These are phyloP conservation scores for Vararia minispora DNA, from an alignment of 768 basidiomycete genomes.

Conservation along the genomic window DNA sequence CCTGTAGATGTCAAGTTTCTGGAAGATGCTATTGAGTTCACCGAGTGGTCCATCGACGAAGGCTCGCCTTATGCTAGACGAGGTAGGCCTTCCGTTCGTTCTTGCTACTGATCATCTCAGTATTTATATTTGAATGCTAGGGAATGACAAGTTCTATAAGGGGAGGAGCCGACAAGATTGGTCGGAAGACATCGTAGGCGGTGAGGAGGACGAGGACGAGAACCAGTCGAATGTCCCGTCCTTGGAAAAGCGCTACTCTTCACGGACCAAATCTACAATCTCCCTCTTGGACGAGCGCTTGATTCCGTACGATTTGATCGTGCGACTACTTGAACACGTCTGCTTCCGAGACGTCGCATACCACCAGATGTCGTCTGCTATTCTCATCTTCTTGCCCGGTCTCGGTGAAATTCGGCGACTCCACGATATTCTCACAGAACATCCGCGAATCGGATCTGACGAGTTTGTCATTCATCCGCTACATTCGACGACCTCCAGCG, in stretches of 20 bases:
- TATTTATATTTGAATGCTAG: slow-evolving; percentile 23
- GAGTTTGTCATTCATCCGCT: slow-evolving; percentile 73
- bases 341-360: slow-evolving; percentile 58
- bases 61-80: slow-evolving; percentile 72
- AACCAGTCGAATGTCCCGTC: slow-evolving; percentile 34
- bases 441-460: slow-evolving; percentile 55
- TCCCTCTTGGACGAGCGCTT: slow-evolving; percentile 79
- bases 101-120: neutral
- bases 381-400: slow-evolving; percentile 91
- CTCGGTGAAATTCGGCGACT: slow-evolving; percentile 87
- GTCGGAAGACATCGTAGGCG: slow-evolving; percentile 56
- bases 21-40: slow-evolving; percentile 84
- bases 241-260: slow-evolving; percentile 76
- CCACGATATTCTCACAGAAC: slow-evolving; percentile 70
- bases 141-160: slow-evolving; percentile 50
- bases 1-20: slow-evolving; percentile 80
- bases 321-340: slow-evolving; percentile 70
- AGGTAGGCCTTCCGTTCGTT: slow-evolving; percentile 29
- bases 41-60: slow-evolving; percentile 69
- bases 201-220: slow-evolving; percentile 48
- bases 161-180: slow-evolving; percentile 59
- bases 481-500: slow-evolving; percentile 88
- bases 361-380: slow-evolving; percentile 56
- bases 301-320: slow-evolving; percentile 86
- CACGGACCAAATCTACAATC: slow-evolving; percentile 62